Evolutionary conservation across 2,329 filamentous ascomycete species (phyloP).

Genomic region (Penicillium sumatraense): DNA sequence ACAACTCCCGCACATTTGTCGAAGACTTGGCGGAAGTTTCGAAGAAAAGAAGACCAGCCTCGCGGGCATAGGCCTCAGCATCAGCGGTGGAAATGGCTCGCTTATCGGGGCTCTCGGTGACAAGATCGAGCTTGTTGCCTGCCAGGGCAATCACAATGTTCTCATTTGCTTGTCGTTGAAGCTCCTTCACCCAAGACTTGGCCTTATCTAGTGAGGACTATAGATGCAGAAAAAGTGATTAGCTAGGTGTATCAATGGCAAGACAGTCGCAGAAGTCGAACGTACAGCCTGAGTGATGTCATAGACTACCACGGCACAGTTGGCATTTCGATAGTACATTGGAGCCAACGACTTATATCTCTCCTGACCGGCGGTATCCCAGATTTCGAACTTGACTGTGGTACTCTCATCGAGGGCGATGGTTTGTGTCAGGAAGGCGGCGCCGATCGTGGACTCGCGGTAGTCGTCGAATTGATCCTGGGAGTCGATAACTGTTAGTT

Average conservation of each 20-base stretch:
- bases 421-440: conserved; percentile 97
- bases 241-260: neutral
- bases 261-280: conserved; percentile 16
- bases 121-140: conserved; percentile 96
- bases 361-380: conserved; percentile 98
- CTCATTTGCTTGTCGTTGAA: conserved; percentile 98
- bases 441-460: conserved; percentile 96
- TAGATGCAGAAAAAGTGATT: conserved; percentile 10
- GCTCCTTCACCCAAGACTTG: conserved; percentile 98
- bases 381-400: conserved; percentile 99
- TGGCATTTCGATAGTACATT: conserved; percentile 99
- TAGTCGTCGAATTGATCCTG: conserved; percentile 99
- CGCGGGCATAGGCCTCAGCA: conserved; percentile 91
- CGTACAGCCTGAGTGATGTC: conserved; percentile 98
- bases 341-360: conserved; percentile 98
- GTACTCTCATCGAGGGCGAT: conserved; percentile 98
- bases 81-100: conserved; percentile 86
- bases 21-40: conserved; percentile 98
- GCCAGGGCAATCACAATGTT: conserved; percentile 99
- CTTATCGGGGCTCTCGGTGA: conserved; percentile 93
- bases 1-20: conserved; percentile 93
- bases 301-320: conserved; percentile 98
- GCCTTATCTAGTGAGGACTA: conserved; percentile 97
- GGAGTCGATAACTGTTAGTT: conserved; percentile 12
- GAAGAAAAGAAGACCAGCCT: conserved; percentile 95